Percentiles rank a stretch among this genome's conserved stretches.
Conservation (phyloP, 371 early-diverging fungal species). For the Dinochytrium kinnereticum region DNA sequence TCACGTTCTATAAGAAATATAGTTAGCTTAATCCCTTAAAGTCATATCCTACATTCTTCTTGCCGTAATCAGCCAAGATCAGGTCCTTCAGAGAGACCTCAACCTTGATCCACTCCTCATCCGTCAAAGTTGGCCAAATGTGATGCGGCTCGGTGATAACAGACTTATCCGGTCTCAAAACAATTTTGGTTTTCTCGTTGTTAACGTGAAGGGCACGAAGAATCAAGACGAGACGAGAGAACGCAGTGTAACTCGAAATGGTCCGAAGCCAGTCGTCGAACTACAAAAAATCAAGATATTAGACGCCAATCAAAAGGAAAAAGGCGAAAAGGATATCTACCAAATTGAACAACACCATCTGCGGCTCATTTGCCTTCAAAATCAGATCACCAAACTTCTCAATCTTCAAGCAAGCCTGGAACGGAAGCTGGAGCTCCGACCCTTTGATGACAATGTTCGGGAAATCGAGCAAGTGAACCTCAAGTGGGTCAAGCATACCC, state of each 20-base stretch:
- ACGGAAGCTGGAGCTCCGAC: constrained; percentile 93
- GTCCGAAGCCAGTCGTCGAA: constrained; percentile 94
- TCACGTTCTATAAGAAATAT: constrained; percentile 65
- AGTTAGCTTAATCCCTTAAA: not conserved
- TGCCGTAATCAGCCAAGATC: constrained; percentile 97
- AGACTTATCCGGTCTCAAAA: constrained; percentile 91
- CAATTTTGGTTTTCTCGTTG: constrained; percentile 93
- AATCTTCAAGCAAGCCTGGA: constrained; percentile 96
- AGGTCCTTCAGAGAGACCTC: constrained; percentile 97
- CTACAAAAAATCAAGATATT: constrained; percentile 28
- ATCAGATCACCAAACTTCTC: constrained; percentile 98
- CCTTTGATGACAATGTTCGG: constrained; percentile 98
- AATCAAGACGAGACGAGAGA: constrained; percentile 96
- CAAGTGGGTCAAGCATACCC: constrained; percentile 99
- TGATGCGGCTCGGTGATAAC: constrained; percentile 95
- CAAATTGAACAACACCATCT: constrained; percentile 80
- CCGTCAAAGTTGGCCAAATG: constrained; percentile 95
- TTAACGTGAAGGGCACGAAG: constrained; percentile 96
- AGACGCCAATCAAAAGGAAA: constrained; percentile 12
- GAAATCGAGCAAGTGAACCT: constrained; percentile 94
- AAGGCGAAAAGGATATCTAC: constrained; percentile 23
- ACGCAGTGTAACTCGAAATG: constrained; percentile 96
- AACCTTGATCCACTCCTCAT: constrained; percentile 98
- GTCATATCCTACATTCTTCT: constrained; percentile 79
- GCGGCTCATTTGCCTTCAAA: constrained; percentile 95